Percentiles rank a stretch among this genome's conserved stretches.
Conservation (phyloP, 1,139 yeast genomes). For the Zygosaccharomyces pseudobailii region DNA sequence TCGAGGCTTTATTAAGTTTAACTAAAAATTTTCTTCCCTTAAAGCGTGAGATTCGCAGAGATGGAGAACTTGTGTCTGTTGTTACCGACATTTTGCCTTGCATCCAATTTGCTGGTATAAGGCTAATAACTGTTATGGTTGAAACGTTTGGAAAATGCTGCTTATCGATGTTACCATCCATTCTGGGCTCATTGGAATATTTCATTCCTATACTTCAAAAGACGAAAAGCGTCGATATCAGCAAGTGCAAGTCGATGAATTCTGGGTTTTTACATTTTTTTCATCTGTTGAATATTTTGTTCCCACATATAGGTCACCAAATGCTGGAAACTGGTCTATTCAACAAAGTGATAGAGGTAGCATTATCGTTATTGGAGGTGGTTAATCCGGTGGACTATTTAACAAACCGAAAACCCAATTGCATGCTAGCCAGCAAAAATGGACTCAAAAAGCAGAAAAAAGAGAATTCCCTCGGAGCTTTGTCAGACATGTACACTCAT, state of each 20-base stretch:
- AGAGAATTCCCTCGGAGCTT: constrained; percentile 40
- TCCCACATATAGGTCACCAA: constrained; percentile 31
- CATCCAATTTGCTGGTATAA: constrained; percentile 44
- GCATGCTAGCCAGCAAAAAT: constrained; percentile 9
- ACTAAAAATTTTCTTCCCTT: constrained; percentile 51
- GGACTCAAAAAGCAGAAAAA: constrained; percentile 39
- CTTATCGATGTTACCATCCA: constrained; percentile 45
- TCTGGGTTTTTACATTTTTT: constrained; percentile 21
- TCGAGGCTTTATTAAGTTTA: constrained; percentile 50
- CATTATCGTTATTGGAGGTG: constrained; percentile 32
- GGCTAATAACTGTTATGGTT: constrained; percentile 40
- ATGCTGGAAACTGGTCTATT: constrained; percentile 33
- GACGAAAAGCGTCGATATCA: constrained; percentile 31
- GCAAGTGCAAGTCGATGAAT: constrained; percentile 28
- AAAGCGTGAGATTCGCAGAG: constrained; percentile 55
- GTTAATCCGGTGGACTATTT: constrained; percentile 31
- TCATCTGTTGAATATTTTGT: constrained; percentile 15
- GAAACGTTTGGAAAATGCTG: constrained; percentile 42
- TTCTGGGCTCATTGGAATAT: constrained; percentile 51
- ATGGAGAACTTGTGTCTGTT: constrained; percentile 39
- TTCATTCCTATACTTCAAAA: constrained; percentile 43
- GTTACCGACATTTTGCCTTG: constrained; percentile 41
- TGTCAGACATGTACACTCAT: constrained; percentile 70
- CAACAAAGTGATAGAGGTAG: constrained; percentile 36
- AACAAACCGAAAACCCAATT: constrained; percentile 16